A percentile compares a stretch with the other conserved stretches of the same genome.
phyloP scores from a whole-genome alignment of 2,329 filamentous ascomycete genomes.

The Monosporascus sp. region DNA sequence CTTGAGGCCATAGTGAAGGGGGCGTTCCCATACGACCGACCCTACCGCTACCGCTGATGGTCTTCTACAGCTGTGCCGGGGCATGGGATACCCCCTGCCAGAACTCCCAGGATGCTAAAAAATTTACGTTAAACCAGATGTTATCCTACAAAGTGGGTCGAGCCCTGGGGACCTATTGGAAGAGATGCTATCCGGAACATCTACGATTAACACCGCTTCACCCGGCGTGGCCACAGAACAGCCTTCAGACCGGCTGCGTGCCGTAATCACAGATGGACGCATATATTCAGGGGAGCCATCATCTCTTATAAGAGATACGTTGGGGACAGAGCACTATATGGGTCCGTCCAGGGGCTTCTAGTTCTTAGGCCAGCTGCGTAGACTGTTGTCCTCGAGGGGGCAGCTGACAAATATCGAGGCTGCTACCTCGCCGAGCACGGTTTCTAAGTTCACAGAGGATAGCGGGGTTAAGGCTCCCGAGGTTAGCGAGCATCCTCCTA shows the following conservation, averaged over 20 bases:
- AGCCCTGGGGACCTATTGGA: background rate
- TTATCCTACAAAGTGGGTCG: background rate
- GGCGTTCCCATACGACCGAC: slow-evolving; percentile 29
- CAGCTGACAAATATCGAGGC: slow-evolving; percentile 1
- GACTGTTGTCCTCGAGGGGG: slow-evolving; percentile 22
- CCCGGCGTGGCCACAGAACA: background rate
- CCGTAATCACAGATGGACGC: background rate
- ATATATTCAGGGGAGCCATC: background rate
- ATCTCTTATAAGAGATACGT: slow-evolving; percentile 27
- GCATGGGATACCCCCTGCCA: slow-evolving; percentile 30
- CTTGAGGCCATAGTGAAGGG: slow-evolving; percentile 31
- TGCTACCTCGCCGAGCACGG: background rate
- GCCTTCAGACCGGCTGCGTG: background rate
- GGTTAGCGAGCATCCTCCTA: slow-evolving; percentile 9
- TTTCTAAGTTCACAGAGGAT: slow-evolving; percentile 17
- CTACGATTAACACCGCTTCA: background rate
- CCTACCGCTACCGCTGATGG: slow-evolving; percentile 22
- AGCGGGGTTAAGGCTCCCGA: slow-evolving; percentile 22
- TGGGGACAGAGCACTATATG: slow-evolving; percentile 32
- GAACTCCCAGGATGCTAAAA: slow-evolving; percentile 17
- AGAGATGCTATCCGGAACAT: slow-evolving; percentile 9
- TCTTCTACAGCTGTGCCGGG: slow-evolving; percentile 24
- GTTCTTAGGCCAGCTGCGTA: slow-evolving; percentile 30
- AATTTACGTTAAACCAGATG: slow-evolving; percentile 9
- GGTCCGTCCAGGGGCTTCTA: slow-evolving; percentile 32